Percentiles rank a stretch among this genome's conserved stretches.
Conservation (phyloP, 2,329 filamentous ascomycete genomes). For the Magnaporthiopsis incrustans region DNA sequence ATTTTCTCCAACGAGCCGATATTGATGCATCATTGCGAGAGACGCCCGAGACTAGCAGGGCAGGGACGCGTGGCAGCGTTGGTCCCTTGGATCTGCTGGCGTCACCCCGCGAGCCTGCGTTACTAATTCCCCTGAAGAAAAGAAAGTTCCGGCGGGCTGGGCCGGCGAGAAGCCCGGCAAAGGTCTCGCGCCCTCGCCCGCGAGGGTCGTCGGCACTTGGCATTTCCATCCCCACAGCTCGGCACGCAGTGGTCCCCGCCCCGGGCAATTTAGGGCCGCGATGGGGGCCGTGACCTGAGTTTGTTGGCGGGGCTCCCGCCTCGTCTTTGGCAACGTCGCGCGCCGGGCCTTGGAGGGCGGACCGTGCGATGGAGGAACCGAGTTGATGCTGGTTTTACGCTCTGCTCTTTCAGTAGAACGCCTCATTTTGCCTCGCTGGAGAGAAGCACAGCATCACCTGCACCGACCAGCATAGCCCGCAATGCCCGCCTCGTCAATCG, state of each 20-base stretch:
- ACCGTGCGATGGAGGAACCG: no score
- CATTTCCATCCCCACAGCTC: neutral
- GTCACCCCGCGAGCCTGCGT: neutral
- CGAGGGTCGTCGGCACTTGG: neutral
- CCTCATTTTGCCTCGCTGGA: no score
- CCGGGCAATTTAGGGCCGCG: neutral
- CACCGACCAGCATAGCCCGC: no score
- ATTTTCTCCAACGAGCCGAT: no score
- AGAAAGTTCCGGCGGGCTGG: neutral
- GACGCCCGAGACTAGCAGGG: no score
- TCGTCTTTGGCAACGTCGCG: no score
- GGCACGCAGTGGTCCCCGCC: neutral
- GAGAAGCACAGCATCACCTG: no score
- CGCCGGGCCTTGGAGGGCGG: neutral
- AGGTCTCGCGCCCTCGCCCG: neutral
- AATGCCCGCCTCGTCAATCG: conserved; percentile 4
- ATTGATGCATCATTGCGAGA: neutral
- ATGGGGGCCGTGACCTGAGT: neutral
- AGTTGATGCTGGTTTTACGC: neutral
- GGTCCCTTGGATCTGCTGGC: neutral
- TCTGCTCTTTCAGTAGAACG: neutral
- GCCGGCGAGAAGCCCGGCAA: neutral
- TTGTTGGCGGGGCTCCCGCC: neutral
- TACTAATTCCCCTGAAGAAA: neutral
- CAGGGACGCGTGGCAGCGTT: neutral